Conservation (phyloP, 768 basidiomycete genomes). For the Trichaptum fuscoviolaceum region DNA sequence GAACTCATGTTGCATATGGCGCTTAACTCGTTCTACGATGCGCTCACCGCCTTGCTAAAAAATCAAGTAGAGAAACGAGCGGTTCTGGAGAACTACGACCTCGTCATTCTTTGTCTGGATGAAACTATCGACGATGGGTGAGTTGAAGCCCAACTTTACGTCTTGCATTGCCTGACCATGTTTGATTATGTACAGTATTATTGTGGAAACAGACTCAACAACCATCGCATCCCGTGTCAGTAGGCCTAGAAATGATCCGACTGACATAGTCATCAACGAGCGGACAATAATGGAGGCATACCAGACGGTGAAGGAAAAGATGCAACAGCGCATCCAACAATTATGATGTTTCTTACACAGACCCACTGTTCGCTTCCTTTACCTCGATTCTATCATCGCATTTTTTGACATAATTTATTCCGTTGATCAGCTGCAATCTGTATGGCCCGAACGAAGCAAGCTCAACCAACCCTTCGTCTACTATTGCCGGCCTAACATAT, state of each 20-base stretch:
- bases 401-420: neutral
- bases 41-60: slow-evolving; percentile 76
- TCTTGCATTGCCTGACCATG: neutral
- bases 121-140: slow-evolving; percentile 99
- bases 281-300: slow-evolving; percentile 93
- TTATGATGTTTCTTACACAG: slow-evolving; percentile 35
- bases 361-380: slow-evolving; percentile 3
- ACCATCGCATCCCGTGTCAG: slow-evolving; percentile 96
- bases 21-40: slow-evolving; percentile 80
- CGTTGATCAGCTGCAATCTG: neutral
- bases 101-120: slow-evolving; percentile 88
- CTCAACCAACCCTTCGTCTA: neutral
- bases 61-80: slow-evolving; percentile 94
- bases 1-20: slow-evolving; percentile 93
- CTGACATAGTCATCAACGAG: slow-evolving; percentile 98
- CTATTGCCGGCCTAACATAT: neutral
- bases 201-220: slow-evolving; percentile 92
- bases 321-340: slow-evolving; percentile 78
- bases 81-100: slow-evolving; percentile 89
- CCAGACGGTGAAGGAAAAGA: slow-evolving; percentile 80
- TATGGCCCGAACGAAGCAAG: too few relatives aligned
- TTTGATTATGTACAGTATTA: slow-evolving; percentile 56
- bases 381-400: neutral
- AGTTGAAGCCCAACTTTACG: slow-evolving; percentile 22
- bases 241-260: slow-evolving; percentile 86